phyloP scores from a whole-genome alignment of 2,329 filamentous ascomycete species.

The Fonsecaea multimorphosa region DNA sequence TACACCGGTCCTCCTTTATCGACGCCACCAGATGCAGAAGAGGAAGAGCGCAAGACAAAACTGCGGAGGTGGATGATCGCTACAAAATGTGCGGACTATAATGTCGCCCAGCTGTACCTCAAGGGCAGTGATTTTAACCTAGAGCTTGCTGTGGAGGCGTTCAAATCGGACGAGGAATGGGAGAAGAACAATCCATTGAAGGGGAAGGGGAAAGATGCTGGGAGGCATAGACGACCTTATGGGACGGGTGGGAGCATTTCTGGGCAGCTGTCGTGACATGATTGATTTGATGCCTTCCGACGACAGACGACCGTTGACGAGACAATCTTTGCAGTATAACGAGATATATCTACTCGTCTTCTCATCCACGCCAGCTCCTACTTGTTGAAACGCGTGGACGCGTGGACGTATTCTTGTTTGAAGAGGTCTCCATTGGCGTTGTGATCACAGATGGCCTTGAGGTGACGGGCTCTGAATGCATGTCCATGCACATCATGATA shows the following conservation, averaged over 20 bases:
- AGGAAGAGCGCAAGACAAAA: conserved; percentile 74
- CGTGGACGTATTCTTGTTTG: too few relatives aligned
- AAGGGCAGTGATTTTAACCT: conserved; percentile 70
- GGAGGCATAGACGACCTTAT: conserved; percentile 7
- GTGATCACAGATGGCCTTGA: not conserved
- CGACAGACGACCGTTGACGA: not conserved
- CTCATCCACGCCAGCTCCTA: not conserved
- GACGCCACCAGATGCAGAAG: conserved; percentile 55
- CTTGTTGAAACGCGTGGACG: not conserved
- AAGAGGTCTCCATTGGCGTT: not conserved
- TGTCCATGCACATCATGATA: not conserved
- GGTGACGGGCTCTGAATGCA: not conserved
- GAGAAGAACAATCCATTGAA: conserved; percentile 70
- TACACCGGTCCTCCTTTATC: conserved; percentile 62
- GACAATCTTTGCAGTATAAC: not conserved
- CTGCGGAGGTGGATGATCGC: conserved; percentile 79
- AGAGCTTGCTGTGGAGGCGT: conserved; percentile 67
- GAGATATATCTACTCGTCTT: not conserved
- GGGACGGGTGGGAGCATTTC: conserved; percentile 29
- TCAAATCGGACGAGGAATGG: conserved; percentile 76
- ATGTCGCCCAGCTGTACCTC: conserved; percentile 76
- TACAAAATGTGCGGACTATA: conserved; percentile 68
- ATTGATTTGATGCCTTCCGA: not conserved
- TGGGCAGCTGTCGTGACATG: conserved; percentile 33
- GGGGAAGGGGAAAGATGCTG: conserved; percentile 46